Conservation (phyloP, 208 protist genomes). For the Trichomonas gallinae region DNA sequence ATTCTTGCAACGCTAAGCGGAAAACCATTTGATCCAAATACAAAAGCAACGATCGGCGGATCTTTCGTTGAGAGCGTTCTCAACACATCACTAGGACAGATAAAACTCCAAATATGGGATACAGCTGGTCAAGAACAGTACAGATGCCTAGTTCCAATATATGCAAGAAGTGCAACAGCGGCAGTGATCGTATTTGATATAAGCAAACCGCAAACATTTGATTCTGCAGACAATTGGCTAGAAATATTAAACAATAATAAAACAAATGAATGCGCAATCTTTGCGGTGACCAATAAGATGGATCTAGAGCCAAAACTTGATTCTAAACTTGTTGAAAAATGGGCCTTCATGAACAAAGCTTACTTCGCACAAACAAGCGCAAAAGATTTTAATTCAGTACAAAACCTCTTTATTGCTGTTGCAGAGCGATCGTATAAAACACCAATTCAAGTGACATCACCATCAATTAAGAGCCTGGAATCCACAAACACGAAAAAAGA, state of each 20-base stretch:
- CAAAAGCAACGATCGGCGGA: conserved; percentile 85
- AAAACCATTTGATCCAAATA: conserved; percentile 74
- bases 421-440: too few relatives aligned
- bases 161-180: neutral
- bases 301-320: neutral
- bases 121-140: conserved; percentile 25
- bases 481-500: too few relatives aligned
- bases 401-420: too few relatives aligned
- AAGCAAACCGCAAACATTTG: neutral
- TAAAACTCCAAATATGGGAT: conserved; percentile 17
- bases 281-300: neutral
- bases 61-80: conserved; percentile 93
- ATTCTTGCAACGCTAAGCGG: conserved; percentile 43
- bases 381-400: too few relatives aligned
- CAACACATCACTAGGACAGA: conserved; percentile 68
- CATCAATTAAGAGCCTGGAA: too few relatives aligned
- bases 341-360: too few relatives aligned
- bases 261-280: neutral
- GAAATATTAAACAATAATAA: neutral
- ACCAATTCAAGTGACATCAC: too few relatives aligned
- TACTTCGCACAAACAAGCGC: too few relatives aligned
- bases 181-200: neutral
- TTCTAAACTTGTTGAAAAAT: too few relatives aligned
- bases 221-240: neutral
- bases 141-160: neutral